phyloP scores from a whole-genome alignment of 331 rosid genomes.

The Malus hybrid region DNA sequence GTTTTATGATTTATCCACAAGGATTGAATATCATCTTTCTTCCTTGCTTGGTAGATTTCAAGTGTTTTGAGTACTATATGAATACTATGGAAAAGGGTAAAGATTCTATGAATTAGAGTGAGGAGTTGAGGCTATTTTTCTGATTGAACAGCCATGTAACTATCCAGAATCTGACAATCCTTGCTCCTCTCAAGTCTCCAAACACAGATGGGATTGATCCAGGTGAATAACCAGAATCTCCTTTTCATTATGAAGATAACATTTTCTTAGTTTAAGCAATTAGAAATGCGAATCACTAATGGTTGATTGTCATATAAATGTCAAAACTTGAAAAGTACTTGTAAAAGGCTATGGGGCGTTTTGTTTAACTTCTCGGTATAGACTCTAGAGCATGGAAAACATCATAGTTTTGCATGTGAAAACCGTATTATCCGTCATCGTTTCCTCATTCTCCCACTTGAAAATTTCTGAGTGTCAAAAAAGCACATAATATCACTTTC shows the following conservation, averaged over 20 bases:
- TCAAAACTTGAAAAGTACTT: background rate
- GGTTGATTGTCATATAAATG: background rate
- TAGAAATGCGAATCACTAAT: background rate
- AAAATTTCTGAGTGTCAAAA: background rate
- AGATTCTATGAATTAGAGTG: conserved; percentile 35
- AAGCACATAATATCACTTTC: background rate
- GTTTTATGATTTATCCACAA: conserved; percentile 14
- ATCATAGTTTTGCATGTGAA: background rate
- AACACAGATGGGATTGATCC: conserved; percentile 79
- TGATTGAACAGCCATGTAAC: conserved; percentile 56
- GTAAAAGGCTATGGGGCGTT: background rate
- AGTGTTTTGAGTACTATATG: conserved; percentile 25
- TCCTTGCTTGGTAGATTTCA: conserved; percentile 11
- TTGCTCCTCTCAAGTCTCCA: conserved; percentile 61
- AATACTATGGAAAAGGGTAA: conserved; percentile 32
- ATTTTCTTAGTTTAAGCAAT: too few relatives aligned
- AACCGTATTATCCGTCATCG: background rate
- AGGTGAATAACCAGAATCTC: conserved; percentile 34
- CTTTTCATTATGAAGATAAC: background rate
- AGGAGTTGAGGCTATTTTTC: background rate
- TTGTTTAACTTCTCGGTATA: background rate
- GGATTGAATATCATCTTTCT: conserved; percentile 9
- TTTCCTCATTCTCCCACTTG: background rate
- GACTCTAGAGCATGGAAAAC: background rate
- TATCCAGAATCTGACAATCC: conserved; percentile 46